A percentile compares a stretch with the other conserved stretches of the same genome.
Conservation (phyloP, 108 stramenopile species). For the Stephanodiscus triporus region DNA sequence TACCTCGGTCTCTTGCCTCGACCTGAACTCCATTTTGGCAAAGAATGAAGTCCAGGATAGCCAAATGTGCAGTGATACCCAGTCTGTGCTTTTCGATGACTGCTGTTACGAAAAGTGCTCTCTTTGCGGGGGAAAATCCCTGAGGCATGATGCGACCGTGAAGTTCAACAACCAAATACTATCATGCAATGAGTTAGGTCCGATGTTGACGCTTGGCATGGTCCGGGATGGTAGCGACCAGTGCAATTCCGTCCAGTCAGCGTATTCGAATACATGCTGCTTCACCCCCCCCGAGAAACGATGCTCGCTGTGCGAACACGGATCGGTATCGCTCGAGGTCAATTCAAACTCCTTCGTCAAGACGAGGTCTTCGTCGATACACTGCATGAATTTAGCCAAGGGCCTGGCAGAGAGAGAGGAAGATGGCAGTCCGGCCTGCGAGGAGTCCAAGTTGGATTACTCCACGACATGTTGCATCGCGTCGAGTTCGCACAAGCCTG, state of each 20-base stretch:
- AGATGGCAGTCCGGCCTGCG: slow-evolving; percentile 35
- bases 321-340: slow-evolving; percentile 29
- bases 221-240: slow-evolving; percentile 36
- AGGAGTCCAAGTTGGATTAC: slow-evolving; percentile 38
- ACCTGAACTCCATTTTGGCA: slow-evolving; percentile 47
- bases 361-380: slow-evolving; percentile 26
- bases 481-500: not conserved
- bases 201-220: slow-evolving; percentile 35
- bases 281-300: slow-evolving; percentile 40
- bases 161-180: slow-evolving; percentile 50
- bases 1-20: slow-evolving; percentile 46
- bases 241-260: slow-evolving; percentile 44
- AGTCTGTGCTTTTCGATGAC: slow-evolving; percentile 43
- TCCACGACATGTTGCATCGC: slow-evolving; percentile 42
- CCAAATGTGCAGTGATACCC: slow-evolving; percentile 43
- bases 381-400: slow-evolving; percentile 32
- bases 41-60: slow-evolving; percentile 42
- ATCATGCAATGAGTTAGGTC: slow-evolving; percentile 40
- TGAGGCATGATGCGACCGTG: slow-evolving; percentile 42
- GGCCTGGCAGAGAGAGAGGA: slow-evolving; percentile 41
- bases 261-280: slow-evolving; percentile 42
- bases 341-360: slow-evolving; percentile 45
- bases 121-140: slow-evolving; percentile 45
- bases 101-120: slow-evolving; percentile 55
- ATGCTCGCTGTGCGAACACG: slow-evolving; percentile 39